A percentile compares a stretch with the other conserved stretches of the same genome.
These are phyloP conservation scores for Aquilaria agallochum DNA, from an alignment of 441 rosid genomes.

Conservation along the genomic window DNA sequence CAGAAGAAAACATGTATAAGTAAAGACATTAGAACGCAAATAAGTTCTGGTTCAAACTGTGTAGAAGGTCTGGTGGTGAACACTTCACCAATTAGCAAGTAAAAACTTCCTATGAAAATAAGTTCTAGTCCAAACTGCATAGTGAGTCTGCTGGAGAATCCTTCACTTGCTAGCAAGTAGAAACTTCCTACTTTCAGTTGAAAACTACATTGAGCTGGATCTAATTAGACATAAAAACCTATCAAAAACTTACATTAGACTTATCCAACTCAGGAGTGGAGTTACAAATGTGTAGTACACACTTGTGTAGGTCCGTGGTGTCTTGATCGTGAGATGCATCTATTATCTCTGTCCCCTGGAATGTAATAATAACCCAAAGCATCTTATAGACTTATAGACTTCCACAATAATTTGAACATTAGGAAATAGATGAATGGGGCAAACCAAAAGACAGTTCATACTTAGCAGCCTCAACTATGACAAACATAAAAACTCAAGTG, in stretches of 20 bases:
- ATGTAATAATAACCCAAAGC: conserved; percentile 10
- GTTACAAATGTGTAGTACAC: conserved; percentile 48
- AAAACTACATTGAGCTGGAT: not conserved
- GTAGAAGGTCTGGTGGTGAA: not conserved
- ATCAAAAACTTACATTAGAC: conserved; percentile 44
- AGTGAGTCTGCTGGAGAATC: too few relatives aligned
- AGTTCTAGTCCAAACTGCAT: not conserved
- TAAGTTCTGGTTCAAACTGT: not conserved
- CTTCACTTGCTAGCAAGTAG: not conserved
- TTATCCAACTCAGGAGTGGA: conserved; percentile 38
- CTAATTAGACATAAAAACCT: not conserved
- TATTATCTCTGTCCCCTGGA: conserved; percentile 73
- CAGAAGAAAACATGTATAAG: conserved; percentile 5
- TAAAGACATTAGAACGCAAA: conserved; percentile 2
- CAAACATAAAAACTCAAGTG: too few relatives aligned
- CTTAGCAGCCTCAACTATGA: too few relatives aligned
- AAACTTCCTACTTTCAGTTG: not conserved
- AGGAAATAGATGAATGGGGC: too few relatives aligned
- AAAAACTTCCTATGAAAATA: not conserved
- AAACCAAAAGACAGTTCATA: too few relatives aligned
- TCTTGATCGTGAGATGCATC: conserved; percentile 91
- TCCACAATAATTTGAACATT: too few relatives aligned
- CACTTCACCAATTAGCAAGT: not conserved
- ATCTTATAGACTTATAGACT: conserved; percentile 1
- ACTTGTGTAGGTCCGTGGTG: conserved; percentile 91